phyloP scores from a whole-genome alignment of 805 yeast genomes.

The Diddensiella transvaalensis region DNA sequence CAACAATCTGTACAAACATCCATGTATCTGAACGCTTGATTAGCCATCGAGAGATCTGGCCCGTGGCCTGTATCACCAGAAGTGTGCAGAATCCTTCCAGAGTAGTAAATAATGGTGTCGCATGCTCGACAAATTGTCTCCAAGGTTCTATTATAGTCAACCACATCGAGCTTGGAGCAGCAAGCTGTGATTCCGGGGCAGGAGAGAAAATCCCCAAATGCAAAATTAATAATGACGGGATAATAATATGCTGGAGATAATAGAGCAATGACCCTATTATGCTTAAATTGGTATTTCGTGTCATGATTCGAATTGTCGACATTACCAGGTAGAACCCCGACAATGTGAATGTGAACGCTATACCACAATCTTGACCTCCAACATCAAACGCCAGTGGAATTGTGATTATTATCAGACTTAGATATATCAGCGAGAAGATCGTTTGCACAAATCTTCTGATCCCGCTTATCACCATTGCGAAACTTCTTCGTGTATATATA shows the following conservation, averaged over 20 bases:
- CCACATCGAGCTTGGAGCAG: slow-evolving; percentile 7
- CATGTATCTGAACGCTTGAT: slow-evolving; percentile 69
- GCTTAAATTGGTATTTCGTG: slow-evolving; percentile 37
- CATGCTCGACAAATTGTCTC: slow-evolving; percentile 65
- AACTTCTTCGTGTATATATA: too few relatives aligned
- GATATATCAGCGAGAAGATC: slow-evolving; percentile 45
- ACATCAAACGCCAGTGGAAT: slow-evolving; percentile 92
- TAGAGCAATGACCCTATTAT: slow-evolving; percentile 44
- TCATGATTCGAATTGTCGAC: slow-evolving; percentile 65
- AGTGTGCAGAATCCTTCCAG: slow-evolving; percentile 92
- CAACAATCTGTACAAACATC: slow-evolving; percentile 68
- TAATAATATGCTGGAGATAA: slow-evolving; percentile 76
- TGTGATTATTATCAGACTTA: slow-evolving; percentile 67
- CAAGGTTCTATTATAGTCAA: slow-evolving; percentile 53
- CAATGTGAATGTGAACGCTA: slow-evolving; percentile 74
- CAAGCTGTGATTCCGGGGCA: neutral
- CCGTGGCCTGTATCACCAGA: slow-evolving; percentile 86
- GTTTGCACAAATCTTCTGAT: slow-evolving; percentile 13
- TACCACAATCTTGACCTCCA: slow-evolving; percentile 88
- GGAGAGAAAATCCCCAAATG: slow-evolving; percentile 35
- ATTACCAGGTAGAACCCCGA: slow-evolving; percentile 64
- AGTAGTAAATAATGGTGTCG: slow-evolving; percentile 85
- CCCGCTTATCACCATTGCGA: slow-evolving; percentile 2
- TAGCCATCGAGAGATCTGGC: slow-evolving; percentile 74
- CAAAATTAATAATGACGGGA: slow-evolving; percentile 76